Evolutionary conservation across 169 alveolate genomes (phyloP), one percentile per base, ranked within the genome.

Genomic region (Plasmodium ovale): DNA sequence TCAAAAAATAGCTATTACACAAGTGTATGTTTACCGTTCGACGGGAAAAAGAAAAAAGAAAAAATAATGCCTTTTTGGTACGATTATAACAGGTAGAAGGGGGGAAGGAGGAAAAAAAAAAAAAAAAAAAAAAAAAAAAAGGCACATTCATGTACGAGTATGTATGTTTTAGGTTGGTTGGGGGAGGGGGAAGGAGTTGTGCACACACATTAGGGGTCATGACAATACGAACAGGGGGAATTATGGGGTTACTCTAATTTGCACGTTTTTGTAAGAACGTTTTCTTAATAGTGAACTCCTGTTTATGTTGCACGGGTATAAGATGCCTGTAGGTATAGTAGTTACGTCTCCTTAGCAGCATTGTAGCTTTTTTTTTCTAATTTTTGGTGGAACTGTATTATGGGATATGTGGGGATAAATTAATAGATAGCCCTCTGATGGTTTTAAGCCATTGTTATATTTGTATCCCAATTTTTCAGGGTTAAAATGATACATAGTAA

Each of bases 391-490:
- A 3, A 59, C 35, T 9, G 88, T 59, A 19, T 51, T 59, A 7
- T 59, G 14, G 3, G 88, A 59, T 33, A 39, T 31, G 33, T 73
- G 69, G 12, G 88, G 88, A 33, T 73, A 73, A 19, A 73, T 73
- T 31, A 73, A 49, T 65, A 73, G 19, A 23, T 73, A 73, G 12
- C 88, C 88, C 31, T 73, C 74, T 21, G 88, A 27, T 1, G 88
- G 88, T 10, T 73, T 73, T 51, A 73, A 73, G 5, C 88, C 88
- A n/a, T 73, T 73, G 19, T 73, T 73, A 31, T 37, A 44, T 37
- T n/a, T 59, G 35, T 73, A 73, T 9, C 88, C 73, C 1, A 73
- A 33, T 10, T 73, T 59, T 59, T 58, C 53, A 59, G 88, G 88
- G 21, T 58, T 42, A 51, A 73, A 59, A 59, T 73, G 72, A 58